A percentile compares a stretch with the other conserved stretches of the same genome.
phyloP scores from a whole-genome alignment of 1,284 basidiomycete genomes.

The Irpex sp. region DNA sequence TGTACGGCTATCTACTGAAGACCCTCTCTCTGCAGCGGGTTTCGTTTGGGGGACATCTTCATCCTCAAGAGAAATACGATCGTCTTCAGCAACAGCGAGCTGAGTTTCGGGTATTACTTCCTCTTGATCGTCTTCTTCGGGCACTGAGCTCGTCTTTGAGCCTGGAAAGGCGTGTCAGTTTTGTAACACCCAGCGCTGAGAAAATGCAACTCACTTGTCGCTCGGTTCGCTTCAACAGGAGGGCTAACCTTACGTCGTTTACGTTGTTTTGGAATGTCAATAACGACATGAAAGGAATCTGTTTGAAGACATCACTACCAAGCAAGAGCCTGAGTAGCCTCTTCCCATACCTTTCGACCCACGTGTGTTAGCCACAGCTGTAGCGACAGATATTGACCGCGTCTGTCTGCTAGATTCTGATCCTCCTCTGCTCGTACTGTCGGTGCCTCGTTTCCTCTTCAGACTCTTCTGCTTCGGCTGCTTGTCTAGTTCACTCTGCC shows the following conservation, averaged over 20 bases:
- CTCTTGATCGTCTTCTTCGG: background rate
- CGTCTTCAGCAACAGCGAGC: background rate
- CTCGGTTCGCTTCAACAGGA: background rate
- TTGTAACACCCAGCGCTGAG: background rate
- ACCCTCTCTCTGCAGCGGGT: too few relatives aligned
- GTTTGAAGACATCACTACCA: background rate
- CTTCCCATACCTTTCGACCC: background rate
- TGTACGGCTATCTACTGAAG: too few relatives aligned
- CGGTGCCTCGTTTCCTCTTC: background rate
- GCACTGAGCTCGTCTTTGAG: background rate
- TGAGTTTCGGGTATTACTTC: conserved; percentile 4
- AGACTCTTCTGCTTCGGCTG: background rate
- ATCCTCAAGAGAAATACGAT: too few relatives aligned
- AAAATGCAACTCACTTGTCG: background rate
- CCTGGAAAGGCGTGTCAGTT: background rate
- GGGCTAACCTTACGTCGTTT: background rate
- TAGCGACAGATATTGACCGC: background rate
- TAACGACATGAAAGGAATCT: background rate
- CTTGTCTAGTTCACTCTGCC: background rate
- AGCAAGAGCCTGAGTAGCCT: too few relatives aligned
- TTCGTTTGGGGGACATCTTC: too few relatives aligned
- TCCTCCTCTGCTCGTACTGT: background rate
- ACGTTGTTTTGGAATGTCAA: background rate
- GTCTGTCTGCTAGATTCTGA: background rate
- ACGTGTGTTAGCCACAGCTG: background rate